Percentiles rank a stretch among this genome's conserved stretches.
phyloP scores from a whole-genome alignment of 2,329 filamentous ascomycete species.

The Ascomycota sp. region DNA sequence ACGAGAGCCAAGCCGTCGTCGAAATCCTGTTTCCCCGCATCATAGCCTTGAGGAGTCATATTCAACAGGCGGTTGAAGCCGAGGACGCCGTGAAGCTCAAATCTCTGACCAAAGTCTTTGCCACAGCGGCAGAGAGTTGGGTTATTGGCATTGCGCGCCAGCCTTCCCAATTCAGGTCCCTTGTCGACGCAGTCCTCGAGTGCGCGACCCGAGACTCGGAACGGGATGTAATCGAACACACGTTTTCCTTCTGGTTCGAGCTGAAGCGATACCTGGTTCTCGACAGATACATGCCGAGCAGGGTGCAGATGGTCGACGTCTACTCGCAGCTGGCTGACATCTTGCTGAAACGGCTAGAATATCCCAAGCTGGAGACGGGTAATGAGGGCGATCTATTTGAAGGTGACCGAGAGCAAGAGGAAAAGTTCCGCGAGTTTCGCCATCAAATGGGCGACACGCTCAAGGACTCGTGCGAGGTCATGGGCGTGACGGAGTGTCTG shows the following conservation, averaged over 20 bases:
- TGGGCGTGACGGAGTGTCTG: constrained; percentile 80
- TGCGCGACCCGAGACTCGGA: constrained; percentile 76
- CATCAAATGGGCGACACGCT: constrained; percentile 96
- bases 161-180: constrained; percentile 56
- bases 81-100: constrained; percentile 78
- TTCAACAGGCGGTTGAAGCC: constrained; percentile 51
- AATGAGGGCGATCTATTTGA: constrained; percentile 77
- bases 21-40: constrained; percentile 66
- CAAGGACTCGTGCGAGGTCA: constrained; percentile 91
- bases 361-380: constrained; percentile 53
- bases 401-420: constrained; percentile 84
- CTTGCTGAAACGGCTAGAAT: constrained; percentile 78
- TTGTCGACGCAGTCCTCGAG: constrained; percentile 85
- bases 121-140: constrained; percentile 89
- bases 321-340: constrained; percentile 85
- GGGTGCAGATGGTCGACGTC: constrained; percentile 56
- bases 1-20: constrained; percentile 70
- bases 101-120: constrained; percentile 72
- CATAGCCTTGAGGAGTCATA: constrained; percentile 54
- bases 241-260: constrained; percentile 96
- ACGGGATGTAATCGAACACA: constrained; percentile 77
- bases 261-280: constrained; percentile 89
- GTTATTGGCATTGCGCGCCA: constrained; percentile 76
- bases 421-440: constrained; percentile 90
- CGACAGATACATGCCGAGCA: constrained; percentile 70